Base-by-base conservation (phyloP, 495 filamentous ascomycete species). In the Penicillium arizonense region DNA sequence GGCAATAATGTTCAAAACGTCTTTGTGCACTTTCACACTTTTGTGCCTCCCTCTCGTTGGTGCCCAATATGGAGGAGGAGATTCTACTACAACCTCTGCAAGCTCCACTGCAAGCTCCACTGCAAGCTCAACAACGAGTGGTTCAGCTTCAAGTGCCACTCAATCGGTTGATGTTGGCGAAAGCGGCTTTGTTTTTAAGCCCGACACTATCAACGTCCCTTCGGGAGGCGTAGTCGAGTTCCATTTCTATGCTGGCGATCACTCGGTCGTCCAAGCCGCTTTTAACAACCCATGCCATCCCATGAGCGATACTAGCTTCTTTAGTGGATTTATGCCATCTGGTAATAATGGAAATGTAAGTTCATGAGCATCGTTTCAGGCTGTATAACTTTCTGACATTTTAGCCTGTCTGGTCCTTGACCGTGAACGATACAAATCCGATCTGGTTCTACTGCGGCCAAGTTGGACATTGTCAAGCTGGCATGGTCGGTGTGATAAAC, bases 401-500 rank as follows among this genome's bases (percentile, higher is more conserved):
- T 62, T 72, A 30, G 60, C 57, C 70, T 71, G 49, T 75, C 35
- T 90, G 83, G 59, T 82, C 82, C 47, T 63, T 88, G 54, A 77
- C 71, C 53, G 70, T 88, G 51, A 83, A 83, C 62, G 75, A 79
- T 65, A 87, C 79, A 37, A 78, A 74, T 14, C 85, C 86, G 0
- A 70, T 87, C 42, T 89, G 85, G 84, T 67, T 83, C 47, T 90
- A 87, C 69, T 89, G 86, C 71, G 79, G 78, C 16, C 77, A 82
- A 58, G 75, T 60, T 49, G 76, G 70, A 45, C 87, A 90, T 70
- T 90, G 86, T 65, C 78, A 87, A 69, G 67, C 58, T 28, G 85
- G 86, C 11, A 89, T 89, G 86, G 76, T 75, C 23, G 82, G 84
- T 70, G 86, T 87, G 6, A 80, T 89, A 46, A 89, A 89, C 65